Evolutionary conservation across 2,329 filamentous ascomycete genomes (phyloP).

Genomic region (Xylariaceae sp.): DNA sequence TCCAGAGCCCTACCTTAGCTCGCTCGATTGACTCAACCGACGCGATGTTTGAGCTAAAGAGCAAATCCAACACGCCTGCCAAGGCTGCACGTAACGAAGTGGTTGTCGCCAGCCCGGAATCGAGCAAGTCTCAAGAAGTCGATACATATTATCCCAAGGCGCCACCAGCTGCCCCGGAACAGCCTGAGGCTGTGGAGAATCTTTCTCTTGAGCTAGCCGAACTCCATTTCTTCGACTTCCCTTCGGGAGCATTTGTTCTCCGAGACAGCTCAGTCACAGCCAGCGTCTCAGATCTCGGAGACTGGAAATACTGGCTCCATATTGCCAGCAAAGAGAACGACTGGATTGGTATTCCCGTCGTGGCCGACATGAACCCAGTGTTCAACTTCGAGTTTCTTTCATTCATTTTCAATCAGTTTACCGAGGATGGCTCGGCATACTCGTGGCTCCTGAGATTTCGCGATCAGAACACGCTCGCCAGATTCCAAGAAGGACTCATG

Average conservation of each 20-base stretch:
- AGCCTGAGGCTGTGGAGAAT: slow-evolving; percentile 66
- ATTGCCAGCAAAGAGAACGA: slow-evolving; percentile 69
- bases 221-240: slow-evolving; percentile 89
- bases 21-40: slow-evolving; percentile 54
- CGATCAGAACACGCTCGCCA: slow-evolving; percentile 72
- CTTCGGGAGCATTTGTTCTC: slow-evolving; percentile 75
- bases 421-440: slow-evolving; percentile 79
- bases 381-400: slow-evolving; percentile 99
- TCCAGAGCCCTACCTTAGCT: slow-evolving; percentile 52
- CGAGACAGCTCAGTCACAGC: slow-evolving; percentile 72
- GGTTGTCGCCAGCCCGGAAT: slow-evolving; percentile 28
- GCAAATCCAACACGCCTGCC: slow-evolving; percentile 42
- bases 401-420: slow-evolving; percentile 98
- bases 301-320: slow-evolving; percentile 95
- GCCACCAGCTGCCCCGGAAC: slow-evolving; percentile 54
- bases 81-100: slow-evolving; percentile 30
- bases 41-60: slow-evolving; percentile 48
- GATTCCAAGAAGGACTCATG: slow-evolving; percentile 91
- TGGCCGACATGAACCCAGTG: slow-evolving; percentile 91
- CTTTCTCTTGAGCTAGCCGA: slow-evolving; percentile 73
- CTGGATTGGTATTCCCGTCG: slow-evolving; percentile 80
- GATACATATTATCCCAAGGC: slow-evolving; percentile 21
- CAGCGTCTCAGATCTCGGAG: slow-evolving; percentile 77
- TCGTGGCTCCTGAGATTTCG: slow-evolving; percentile 95
- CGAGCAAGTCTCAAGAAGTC: slow-evolving; percentile 30